Evolutionary conservation across 257 asterid genomes (phyloP).

Genomic region (Nicotiana otophora): DNA sequence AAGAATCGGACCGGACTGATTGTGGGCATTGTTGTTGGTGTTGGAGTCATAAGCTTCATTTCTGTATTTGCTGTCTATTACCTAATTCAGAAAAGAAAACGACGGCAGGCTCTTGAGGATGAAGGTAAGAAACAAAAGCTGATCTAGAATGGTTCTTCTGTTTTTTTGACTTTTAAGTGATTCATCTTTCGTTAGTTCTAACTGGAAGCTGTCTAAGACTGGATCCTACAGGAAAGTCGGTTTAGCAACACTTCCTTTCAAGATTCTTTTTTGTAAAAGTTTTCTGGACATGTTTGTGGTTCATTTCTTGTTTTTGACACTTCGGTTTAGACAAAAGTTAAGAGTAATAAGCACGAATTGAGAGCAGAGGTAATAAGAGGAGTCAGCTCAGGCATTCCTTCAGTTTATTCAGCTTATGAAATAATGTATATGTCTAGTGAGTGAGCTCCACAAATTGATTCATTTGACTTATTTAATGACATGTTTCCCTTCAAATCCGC

Average conservation of each 20-base stretch:
- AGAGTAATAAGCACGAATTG: not conserved
- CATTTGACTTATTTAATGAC: not conserved
- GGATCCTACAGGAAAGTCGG: not conserved
- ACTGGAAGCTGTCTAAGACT: not conserved
- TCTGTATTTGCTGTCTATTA: slow-evolving; percentile 29
- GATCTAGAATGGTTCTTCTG: not conserved
- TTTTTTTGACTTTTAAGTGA: not conserved
- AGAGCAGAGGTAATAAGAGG: not conserved
- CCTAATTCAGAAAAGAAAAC: slow-evolving; percentile 37
- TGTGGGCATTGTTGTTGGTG: slow-evolving; percentile 51
- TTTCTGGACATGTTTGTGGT: not conserved
- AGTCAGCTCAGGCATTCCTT: not conserved
- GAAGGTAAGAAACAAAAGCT: slow-evolving; percentile 37
- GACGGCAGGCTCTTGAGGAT: slow-evolving; percentile 31
- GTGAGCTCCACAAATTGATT: not conserved
- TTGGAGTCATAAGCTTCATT: slow-evolving; percentile 33
- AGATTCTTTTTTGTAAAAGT: not conserved
- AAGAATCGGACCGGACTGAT: slow-evolving; percentile 45
- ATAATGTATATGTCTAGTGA: not conserved
- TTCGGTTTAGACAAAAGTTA: not conserved
- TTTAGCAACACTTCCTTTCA: slow-evolving; percentile 1
- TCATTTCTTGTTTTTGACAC: not conserved
- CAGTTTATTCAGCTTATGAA: not conserved
- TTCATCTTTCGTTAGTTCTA: not conserved
- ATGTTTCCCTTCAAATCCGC: slow-evolving; percentile 15